These are phyloP conservation scores for Evernia prunastri DNA, from an alignment of 495 filamentous ascomycete genomes.

Conservation along the genomic window DNA sequence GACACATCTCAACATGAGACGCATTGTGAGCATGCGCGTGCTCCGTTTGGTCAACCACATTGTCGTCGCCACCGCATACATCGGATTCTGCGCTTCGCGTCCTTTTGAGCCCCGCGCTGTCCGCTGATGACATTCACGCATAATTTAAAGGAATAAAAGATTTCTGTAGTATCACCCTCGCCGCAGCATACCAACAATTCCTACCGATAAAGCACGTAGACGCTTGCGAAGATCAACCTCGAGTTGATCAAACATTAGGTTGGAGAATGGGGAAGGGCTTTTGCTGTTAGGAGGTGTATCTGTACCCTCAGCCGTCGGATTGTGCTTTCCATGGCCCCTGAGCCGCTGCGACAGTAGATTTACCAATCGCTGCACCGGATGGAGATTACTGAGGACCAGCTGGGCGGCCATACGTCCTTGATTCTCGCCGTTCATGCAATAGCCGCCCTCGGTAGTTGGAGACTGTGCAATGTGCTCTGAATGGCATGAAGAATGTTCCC, in stretches of 20 bases:
- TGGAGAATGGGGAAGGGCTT: slow-evolving; percentile 3
- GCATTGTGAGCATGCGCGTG: no score
- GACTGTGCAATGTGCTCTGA: slow-evolving; percentile 12
- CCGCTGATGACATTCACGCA: no score
- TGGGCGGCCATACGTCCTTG: slow-evolving; percentile 31
- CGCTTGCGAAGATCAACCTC: slow-evolving; percentile 13
- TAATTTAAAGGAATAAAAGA: no score
- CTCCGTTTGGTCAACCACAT: no score
- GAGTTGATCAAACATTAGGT: slow-evolving; percentile 13
- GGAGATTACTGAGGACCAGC: slow-evolving; percentile 36
- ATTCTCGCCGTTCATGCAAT: slow-evolving; percentile 26
- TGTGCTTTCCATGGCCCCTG: neutral
- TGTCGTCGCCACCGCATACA: no score
- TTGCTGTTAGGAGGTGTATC: neutral
- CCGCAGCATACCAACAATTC: slow-evolving; percentile 3
- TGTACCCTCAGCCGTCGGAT: neutral
- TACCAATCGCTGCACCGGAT: slow-evolving; percentile 35
- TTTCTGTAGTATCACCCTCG: neutral
- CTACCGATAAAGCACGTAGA: slow-evolving; percentile 7
- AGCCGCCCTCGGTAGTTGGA: slow-evolving; percentile 16
- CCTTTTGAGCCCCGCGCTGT: no score
- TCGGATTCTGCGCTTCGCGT: no score
- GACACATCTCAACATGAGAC: no score
- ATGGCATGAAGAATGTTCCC: neutral
- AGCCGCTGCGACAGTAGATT: slow-evolving; percentile 24